Conservation (phyloP, 306 rosid species). For the Astragalus glycyphyllos region DNA sequence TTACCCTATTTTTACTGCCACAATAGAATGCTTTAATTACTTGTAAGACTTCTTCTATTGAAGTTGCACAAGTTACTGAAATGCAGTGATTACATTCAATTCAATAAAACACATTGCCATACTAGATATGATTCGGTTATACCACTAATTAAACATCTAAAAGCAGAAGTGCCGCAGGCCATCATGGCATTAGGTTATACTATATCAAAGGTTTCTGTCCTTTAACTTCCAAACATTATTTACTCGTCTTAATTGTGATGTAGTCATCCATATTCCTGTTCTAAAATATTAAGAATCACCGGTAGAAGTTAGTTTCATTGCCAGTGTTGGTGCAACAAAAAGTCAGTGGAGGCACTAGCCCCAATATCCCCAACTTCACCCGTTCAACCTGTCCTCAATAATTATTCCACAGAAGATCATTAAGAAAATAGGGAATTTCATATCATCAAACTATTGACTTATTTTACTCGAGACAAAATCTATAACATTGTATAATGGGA, state of each 20-base stretch:
- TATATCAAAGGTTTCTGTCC: conserved; percentile 5
- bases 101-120: conserved; percentile 1
- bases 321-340: neutral
- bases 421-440: neutral
- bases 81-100: conserved; percentile 23
- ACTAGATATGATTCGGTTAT: conserved; percentile 7
- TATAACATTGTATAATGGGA: no score
- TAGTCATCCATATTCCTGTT: neutral
- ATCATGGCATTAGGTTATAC: conserved; percentile 10
- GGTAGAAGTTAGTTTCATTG: conserved; percentile 1
- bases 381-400: neutral
- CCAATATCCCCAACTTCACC: neutral
- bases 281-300: conserved; percentile 2
- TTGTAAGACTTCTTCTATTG: conserved; percentile 10
- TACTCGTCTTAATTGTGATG: neutral
- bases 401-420: neutral
- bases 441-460: neutral
- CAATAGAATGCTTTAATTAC: neutral
- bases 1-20: conserved; percentile 14
- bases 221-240: conserved; percentile 18
- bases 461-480: conserved; percentile 21
- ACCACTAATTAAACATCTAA: conserved; percentile 10
- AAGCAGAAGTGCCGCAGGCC: neutral
- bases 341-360: neutral
- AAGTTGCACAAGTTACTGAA: conserved; percentile 11